A percentile compares a stretch with the other conserved stretches of the same genome.
These are phyloP conservation scores for Urochloa ruziziensis DNA, from an alignment of 176 grass and related monocot genomes.

Conservation along the genomic window DNA sequence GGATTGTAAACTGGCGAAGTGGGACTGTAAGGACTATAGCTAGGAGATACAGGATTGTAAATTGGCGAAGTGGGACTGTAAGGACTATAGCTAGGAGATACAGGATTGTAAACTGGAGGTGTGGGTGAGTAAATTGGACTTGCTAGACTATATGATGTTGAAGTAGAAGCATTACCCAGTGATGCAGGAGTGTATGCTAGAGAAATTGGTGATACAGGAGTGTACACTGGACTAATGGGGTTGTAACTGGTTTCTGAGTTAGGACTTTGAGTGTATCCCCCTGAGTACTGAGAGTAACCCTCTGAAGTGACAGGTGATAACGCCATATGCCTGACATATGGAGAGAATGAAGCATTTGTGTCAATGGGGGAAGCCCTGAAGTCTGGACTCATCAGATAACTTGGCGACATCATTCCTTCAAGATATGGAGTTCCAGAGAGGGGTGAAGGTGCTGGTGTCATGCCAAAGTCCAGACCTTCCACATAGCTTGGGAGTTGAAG, in stretches of 20 bases:
- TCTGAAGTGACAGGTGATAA: constrained; percentile 78
- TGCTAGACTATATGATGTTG: not conserved
- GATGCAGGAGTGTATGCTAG: constrained; percentile 42
- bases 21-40: constrained; percentile 55
- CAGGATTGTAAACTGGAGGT: constrained; percentile 55
- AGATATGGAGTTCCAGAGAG: constrained; percentile 70
- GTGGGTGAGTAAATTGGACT: constrained; percentile 27
- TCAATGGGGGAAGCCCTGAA: constrained; percentile 69
- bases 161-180: not conserved
- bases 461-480: constrained; percentile 64
- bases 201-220: constrained; percentile 40
- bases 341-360: constrained; percentile 75
- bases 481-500: constrained; percentile 82
- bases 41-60: constrained; percentile 49
- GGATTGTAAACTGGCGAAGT: constrained; percentile 53
- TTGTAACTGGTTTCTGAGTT: constrained; percentile 49
- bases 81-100: constrained; percentile 52
- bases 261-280: constrained; percentile 40
- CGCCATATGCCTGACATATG: constrained; percentile 75
- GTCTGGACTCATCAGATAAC: constrained; percentile 84
- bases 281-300: constrained; percentile 59
- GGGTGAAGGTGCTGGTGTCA: constrained; percentile 60
- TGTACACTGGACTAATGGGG: constrained; percentile 48
- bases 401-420: constrained; percentile 93
- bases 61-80: constrained; percentile 53